These are phyloP conservation scores for Hypericum perforatum DNA, from an alignment of 345 rosid genomes.

Conservation along the genomic window DNA sequence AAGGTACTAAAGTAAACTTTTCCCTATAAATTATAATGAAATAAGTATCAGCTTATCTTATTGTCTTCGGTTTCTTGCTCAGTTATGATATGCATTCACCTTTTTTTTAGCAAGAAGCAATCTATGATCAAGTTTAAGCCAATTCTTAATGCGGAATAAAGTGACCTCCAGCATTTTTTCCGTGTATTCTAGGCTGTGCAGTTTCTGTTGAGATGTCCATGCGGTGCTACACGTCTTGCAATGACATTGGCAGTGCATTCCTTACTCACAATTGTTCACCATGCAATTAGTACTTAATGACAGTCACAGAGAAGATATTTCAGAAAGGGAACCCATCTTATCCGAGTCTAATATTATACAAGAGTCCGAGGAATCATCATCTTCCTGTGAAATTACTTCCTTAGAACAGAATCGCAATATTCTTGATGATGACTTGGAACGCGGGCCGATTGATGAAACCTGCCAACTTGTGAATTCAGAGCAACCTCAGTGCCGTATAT, in stretches of 20 bases:
- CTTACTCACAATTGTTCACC: conserved; percentile 25
- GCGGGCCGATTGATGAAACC: conserved; percentile 51
- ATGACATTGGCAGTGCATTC: conserved; percentile 13
- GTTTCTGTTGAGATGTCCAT: conserved; percentile 19
- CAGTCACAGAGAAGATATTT: conserved; percentile 40
- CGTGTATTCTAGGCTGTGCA: conserved; percentile 12
- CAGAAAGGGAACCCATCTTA: conserved; percentile 61
- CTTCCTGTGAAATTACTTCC: conserved; percentile 58
- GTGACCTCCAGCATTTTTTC: neutral
- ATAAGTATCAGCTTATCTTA: too few species aligned
- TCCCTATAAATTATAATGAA: too few species aligned
- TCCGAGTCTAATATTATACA: conserved; percentile 23
- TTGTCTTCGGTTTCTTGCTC: too few species aligned
- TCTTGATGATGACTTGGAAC: conserved; percentile 36
- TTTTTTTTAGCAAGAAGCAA: too few species aligned
- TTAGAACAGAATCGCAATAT: conserved; percentile 33
- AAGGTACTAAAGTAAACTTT: too few species aligned
- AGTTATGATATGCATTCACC: too few species aligned
- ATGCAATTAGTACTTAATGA: conserved; percentile 86
- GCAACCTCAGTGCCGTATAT: conserved; percentile 87
- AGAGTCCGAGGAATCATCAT: conserved; percentile 44
- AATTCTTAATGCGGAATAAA: neutral
- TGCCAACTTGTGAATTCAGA: conserved; percentile 53
- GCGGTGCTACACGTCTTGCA: conserved; percentile 8
- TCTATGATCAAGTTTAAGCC: too few species aligned